Conservation (phyloP, 768 basidiomycete species). For the Tylopilus subfusipes region DNA sequence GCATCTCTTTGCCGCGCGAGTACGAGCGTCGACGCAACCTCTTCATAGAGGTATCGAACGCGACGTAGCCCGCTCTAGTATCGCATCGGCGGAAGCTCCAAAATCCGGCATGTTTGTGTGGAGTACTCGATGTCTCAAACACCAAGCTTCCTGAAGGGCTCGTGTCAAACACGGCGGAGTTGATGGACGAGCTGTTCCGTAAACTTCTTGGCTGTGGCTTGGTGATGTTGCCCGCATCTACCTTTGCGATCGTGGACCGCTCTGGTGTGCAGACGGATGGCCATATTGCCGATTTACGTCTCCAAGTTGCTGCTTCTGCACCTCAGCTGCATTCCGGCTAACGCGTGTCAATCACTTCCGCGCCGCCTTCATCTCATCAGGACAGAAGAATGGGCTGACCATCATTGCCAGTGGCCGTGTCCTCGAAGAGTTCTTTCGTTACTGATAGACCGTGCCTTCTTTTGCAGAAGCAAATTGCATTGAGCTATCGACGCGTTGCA, state of each 20-base stretch:
- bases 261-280: conserved; percentile 18
- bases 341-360: conserved; percentile 40
- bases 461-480: background rate
- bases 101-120: conserved; percentile 58
- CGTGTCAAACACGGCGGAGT: conserved; percentile 39
- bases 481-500: too few relatives aligned
- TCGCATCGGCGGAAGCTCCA: conserved; percentile 33
- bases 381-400: conserved; percentile 41
- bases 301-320: background rate
- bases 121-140: conserved; percentile 30
- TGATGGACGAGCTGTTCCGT: conserved; percentile 49
- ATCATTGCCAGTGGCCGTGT: conserved; percentile 40
- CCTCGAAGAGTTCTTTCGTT: conserved; percentile 37
- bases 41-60: conserved; percentile 39
- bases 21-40: conserved; percentile 48
- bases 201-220: conserved; percentile 39
- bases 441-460: background rate
- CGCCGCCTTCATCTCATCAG: conserved; percentile 50
- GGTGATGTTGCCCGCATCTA: conserved; percentile 47
- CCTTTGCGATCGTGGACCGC: conserved; percentile 40
- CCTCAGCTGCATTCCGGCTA: background rate
- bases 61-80: conserved; percentile 32
- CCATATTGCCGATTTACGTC: conserved; percentile 42
- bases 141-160: conserved; percentile 16
- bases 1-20: conserved; percentile 45